Percentiles rank a stretch among this genome's conserved stretches.
phyloP scores from a whole-genome alignment of 148 eudicot genomes.

The Silene conica region DNA sequence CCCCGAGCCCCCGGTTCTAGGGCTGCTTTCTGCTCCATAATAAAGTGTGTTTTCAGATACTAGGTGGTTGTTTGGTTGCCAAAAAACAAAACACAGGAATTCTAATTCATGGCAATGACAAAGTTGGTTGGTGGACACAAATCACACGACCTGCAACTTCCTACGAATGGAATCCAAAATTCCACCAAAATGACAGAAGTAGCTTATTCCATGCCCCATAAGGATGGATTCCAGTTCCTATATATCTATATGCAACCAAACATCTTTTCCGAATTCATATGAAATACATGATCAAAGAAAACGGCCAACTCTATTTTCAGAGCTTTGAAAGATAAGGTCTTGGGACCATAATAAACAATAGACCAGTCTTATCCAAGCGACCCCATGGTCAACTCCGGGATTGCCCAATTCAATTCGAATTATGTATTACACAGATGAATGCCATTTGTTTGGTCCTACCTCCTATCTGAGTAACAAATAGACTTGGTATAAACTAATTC shows the following conservation, averaged over 20 bases:
- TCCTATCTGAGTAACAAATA: too few species aligned
- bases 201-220: too few species aligned
- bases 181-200: neutral
- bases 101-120: neutral
- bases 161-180: neutral
- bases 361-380: neutral
- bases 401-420: neutral
- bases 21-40: constrained; percentile 71
- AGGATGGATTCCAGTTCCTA: neutral
- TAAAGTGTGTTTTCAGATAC: neutral
- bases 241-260: neutral
- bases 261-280: neutral
- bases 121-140: neutral
- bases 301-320: neutral
- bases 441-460: too few species aligned
- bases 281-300: neutral
- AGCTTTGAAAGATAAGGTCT: neutral
- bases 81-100: too few species aligned
- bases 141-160: neutral
- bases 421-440: too few species aligned
- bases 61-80: neutral
- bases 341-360: neutral
- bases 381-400: neutral
- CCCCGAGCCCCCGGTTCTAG: constrained; percentile 53
- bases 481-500: too few species aligned